Conservation (phyloP, 257 asterid species). For the Ocimum tenuiflorum region DNA sequence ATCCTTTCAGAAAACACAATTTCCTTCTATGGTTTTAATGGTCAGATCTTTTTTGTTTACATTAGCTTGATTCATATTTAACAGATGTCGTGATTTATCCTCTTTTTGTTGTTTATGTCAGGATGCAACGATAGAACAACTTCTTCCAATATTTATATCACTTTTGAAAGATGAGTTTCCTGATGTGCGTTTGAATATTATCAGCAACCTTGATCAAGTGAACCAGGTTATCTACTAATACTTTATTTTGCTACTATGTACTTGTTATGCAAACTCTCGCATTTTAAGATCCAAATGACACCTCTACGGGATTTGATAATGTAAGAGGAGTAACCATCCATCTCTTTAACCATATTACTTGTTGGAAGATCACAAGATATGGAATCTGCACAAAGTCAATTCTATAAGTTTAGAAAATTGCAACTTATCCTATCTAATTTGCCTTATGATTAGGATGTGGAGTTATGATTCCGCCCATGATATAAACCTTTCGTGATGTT, state of each 20-base stretch:
- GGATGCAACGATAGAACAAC: constrained; percentile 40
- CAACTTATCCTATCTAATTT: background rate
- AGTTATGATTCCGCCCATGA: no score
- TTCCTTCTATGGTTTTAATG: background rate
- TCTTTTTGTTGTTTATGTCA: background rate
- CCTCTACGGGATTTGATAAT: no score
- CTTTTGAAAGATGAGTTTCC: constrained; percentile 85
- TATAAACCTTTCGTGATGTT: background rate
- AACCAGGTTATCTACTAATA: constrained; percentile 43
- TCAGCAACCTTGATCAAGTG: constrained; percentile 89
- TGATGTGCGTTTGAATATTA: constrained; percentile 71
- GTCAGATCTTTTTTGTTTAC: background rate
- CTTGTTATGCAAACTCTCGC: background rate
- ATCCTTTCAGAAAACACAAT: no score
- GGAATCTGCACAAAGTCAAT: background rate
- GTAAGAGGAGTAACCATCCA: no score
- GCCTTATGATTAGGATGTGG: background rate
- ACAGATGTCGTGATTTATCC: background rate
- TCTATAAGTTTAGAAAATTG: no score
- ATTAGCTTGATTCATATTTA: background rate
- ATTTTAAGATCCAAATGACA: background rate
- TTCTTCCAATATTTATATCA: constrained; percentile 74
- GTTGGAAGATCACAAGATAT: background rate
- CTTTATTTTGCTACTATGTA: background rate
- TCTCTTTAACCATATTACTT: background rate